Evolutionary conservation across 73 alveolate genomes (phyloP).

Genomic region (Uronychia setigera): DNA sequence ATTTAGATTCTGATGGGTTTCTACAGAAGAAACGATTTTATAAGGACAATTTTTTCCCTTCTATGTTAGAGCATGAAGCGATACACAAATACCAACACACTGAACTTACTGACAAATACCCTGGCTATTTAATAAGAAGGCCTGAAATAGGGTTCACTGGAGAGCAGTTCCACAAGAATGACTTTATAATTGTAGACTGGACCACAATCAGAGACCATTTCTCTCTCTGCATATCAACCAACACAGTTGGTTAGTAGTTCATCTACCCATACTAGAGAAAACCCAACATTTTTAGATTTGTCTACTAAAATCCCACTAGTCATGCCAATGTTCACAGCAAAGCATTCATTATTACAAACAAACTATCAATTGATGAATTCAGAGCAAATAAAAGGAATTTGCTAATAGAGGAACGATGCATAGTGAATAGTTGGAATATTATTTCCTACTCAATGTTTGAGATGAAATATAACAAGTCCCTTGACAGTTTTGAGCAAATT

Average conservation of each 20-base stretch:
- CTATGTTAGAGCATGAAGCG: too few relatives aligned
- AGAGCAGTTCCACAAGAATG: too few relatives aligned
- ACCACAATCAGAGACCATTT: too few relatives aligned
- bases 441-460: slow-evolving; percentile 3
- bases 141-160: too few relatives aligned
- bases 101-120: too few relatives aligned
- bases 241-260: not conserved
- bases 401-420: not conserved
- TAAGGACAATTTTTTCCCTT: too few relatives aligned
- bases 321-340: not conserved
- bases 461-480: slow-evolving; percentile 11
- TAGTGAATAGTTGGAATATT: not conserved
- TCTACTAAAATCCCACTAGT: not conserved
- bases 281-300: not conserved
- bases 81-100: too few relatives aligned
- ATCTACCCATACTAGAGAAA: not conserved
- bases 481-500: slow-evolving; percentile 5
- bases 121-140: too few relatives aligned
- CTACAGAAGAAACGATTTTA: too few relatives aligned
- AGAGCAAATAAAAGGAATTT: not conserved
- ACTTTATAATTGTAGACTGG: too few relatives aligned
- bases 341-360: slow-evolving; percentile 8
- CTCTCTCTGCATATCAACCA: too few relatives aligned
- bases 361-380: not conserved
- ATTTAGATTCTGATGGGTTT: too few relatives aligned